Evolutionary conservation across 2,329 filamentous ascomycete species (phyloP).

Genomic region (Monilinia fructigena): DNA sequence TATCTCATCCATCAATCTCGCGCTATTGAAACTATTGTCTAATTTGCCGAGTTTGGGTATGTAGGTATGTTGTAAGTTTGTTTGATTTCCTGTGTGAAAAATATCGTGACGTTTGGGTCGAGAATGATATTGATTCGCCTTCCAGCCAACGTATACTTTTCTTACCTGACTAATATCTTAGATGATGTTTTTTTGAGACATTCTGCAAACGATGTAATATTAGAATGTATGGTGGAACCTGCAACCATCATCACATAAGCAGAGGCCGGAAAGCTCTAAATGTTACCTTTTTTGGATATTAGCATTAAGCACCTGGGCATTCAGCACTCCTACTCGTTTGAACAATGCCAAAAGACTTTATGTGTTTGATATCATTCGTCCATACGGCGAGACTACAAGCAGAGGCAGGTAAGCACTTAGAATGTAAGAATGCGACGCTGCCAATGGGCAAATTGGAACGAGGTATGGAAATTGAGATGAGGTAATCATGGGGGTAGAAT

Average conservation of each 20-base stretch:
- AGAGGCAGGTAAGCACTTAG: slow-evolving; percentile 21
- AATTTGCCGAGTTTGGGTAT: background rate
- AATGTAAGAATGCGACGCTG: slow-evolving; percentile 13
- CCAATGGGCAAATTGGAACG: slow-evolving; percentile 1
- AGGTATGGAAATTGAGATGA: slow-evolving; percentile 8
- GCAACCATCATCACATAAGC: slow-evolving; percentile 19
- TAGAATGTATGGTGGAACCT: slow-evolving; percentile 8
- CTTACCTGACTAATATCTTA: slow-evolving; percentile 17
- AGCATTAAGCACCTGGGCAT: background rate
- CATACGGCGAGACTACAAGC: slow-evolving; percentile 6
- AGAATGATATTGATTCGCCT: slow-evolving; percentile 5
- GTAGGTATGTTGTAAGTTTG: background rate
- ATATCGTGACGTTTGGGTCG: slow-evolving; percentile 5
- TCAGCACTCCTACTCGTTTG: background rate
- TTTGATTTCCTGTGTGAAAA: slow-evolving; percentile 4
- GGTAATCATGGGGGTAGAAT: slow-evolving; percentile 18
- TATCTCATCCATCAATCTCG: background rate
- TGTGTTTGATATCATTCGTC: background rate
- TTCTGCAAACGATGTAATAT: slow-evolving; percentile 19
- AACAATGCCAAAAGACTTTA: background rate
- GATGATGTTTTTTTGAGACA: slow-evolving; percentile 20
- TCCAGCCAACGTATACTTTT: slow-evolving; percentile 6
- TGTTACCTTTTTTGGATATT: background rate
- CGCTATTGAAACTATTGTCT: slow-evolving; percentile 6
- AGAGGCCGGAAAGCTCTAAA: background rate